Base-by-base conservation (phyloP, 108 stramenopile species). In the Parietichytrium sp. region DNA sequence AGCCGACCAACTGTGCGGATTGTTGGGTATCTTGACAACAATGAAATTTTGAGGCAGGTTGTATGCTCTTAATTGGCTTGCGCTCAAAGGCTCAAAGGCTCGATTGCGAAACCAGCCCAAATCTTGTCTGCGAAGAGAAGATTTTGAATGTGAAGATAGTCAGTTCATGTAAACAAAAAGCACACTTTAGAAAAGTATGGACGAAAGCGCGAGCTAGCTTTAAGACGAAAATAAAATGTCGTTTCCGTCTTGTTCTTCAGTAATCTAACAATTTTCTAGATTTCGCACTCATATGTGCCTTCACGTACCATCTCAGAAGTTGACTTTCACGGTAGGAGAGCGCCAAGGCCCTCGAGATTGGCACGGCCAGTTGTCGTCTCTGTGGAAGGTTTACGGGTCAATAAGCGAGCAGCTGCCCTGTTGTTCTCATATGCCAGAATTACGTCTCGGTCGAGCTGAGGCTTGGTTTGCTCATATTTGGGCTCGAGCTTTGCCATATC, bases 351-450 rank as follows among this genome's bases (percentile, higher is more conserved):
- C 42, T 72, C 38, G 6, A 72, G 20, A 27, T 72, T 72, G 10
- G 61, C 61, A 72, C 45, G 61, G 61, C 61, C 61, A 72, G 61
- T 6, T 8, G 61, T 72, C 33, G 61, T 72, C n/a, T 72, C 61
- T 36, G 61, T 72, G 36, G 38, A 42, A 42, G 15, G 61, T 45
- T 42, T 72, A 45, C 38, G 61, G 61, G 15, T 72, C 61, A 25
- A 45, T 33, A n/a, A 33, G 38, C 33, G 61, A 72, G 42, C 45
- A 72, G 33, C 42, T 72, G 0, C n/a, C n/a, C n/a, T n/a, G 61
- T 33, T 42, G 45, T 72, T 33, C 45, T 72, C 23, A 72, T 38
- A 42, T 25, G 61, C 6, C 38, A 72, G 3, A 72, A 45, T 20
- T 45, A n/a, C 33, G 61, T 45, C 42, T 72, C 61, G 42, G 33